A percentile compares a stretch with the other conserved stretches of the same genome.
Evolutionary conservation across 352 stramenopile species (phyloP).

Genomic region (Phytophthora constricta): DNA sequence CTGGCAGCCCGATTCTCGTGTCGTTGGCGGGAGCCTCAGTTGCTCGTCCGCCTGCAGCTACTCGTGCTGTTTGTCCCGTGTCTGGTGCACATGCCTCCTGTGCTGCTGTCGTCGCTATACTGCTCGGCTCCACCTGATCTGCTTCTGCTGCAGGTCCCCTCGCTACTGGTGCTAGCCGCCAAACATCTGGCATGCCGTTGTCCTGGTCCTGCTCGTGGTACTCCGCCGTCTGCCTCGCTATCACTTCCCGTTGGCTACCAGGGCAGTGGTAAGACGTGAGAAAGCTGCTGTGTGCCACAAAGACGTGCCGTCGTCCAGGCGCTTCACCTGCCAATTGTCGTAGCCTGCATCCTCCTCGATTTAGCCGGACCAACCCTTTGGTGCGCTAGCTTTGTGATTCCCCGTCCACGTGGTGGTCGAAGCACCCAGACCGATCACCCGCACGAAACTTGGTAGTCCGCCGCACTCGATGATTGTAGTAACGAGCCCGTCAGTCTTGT

Average conservation of each 20-base stretch:
- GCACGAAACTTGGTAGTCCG: neutral
- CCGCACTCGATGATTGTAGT: conserved; percentile 10
- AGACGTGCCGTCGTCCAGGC: neutral
- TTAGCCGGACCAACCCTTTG: neutral
- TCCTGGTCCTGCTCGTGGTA: neutral
- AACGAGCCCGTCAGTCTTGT: neutral
- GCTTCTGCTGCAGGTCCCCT: too few relatives aligned
- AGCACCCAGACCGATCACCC: conserved; percentile 5
- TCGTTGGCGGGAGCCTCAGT: too few relatives aligned
- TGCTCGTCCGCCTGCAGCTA: too few relatives aligned
- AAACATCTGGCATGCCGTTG: too few relatives aligned
- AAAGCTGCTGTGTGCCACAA: conserved; percentile 8
- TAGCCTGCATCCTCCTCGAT: neutral
- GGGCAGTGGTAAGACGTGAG: neutral
- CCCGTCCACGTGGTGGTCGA: neutral
- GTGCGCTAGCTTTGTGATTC: conserved; percentile 6
- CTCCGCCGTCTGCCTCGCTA: neutral
- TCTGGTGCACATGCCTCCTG: too few relatives aligned
- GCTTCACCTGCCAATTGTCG: conserved; percentile 4
- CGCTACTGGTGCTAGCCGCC: too few relatives aligned
- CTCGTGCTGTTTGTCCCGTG: too few relatives aligned
- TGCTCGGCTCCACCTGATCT: too few relatives aligned
- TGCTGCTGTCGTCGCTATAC: too few relatives aligned
- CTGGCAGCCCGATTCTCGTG: too few relatives aligned
- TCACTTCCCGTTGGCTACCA: neutral